These are phyloP conservation scores for Cryphonectria naterciae DNA, from an alignment of 2,329 filamentous ascomycete species.

Conservation along the genomic window DNA sequence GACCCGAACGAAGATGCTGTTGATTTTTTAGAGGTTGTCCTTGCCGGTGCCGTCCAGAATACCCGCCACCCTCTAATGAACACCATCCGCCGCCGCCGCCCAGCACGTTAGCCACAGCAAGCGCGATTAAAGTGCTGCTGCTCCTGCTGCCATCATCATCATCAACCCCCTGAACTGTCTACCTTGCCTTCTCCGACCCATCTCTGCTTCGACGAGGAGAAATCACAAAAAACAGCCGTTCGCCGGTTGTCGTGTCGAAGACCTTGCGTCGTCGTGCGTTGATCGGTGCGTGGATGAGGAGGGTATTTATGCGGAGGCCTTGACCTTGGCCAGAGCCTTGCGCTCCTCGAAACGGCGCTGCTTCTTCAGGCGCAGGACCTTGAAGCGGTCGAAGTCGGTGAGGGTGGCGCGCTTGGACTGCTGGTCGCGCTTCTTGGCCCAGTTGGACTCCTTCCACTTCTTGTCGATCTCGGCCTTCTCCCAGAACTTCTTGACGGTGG, in stretches of 20 bases:
- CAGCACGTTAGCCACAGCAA: constrained; percentile 20
- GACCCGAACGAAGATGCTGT: constrained; percentile 51
- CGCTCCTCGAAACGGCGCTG: constrained; percentile 98
- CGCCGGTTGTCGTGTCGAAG: constrained; percentile 37
- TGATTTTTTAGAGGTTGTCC: constrained; percentile 41
- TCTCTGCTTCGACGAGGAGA: constrained; percentile 31
- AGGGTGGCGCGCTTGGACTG: constrained; percentile 85
- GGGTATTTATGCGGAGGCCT: constrained; percentile 72
- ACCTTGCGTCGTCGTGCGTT: constrained; percentile 22
- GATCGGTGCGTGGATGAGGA: constrained; percentile 34
- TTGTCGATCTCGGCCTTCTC: constrained; percentile 87
- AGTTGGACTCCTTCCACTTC: constrained; percentile 90
- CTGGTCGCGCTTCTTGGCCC: constrained; percentile 91
- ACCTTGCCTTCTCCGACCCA: constrained; percentile 15
- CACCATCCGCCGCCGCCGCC: constrained; percentile 25
- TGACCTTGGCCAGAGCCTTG: constrained; percentile 94
- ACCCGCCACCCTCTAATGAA: constrained; percentile 39
- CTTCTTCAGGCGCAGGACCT: constrained; percentile 99
- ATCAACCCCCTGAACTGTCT: constrained; percentile 16
- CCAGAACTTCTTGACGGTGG: constrained; percentile 85
- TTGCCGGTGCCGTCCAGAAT: constrained; percentile 48
- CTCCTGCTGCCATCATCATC: constrained; percentile 23
- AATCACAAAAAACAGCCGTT: constrained; percentile 20
- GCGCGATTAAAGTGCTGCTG: constrained; percentile 2
- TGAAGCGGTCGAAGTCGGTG: constrained; percentile 99